A percentile compares a stretch with the other conserved stretches of the same genome.
Evolutionary conservation across 2,329 filamentous ascomycete genomes (phyloP).

Genomic region (Aspergillus tamarii): DNA sequence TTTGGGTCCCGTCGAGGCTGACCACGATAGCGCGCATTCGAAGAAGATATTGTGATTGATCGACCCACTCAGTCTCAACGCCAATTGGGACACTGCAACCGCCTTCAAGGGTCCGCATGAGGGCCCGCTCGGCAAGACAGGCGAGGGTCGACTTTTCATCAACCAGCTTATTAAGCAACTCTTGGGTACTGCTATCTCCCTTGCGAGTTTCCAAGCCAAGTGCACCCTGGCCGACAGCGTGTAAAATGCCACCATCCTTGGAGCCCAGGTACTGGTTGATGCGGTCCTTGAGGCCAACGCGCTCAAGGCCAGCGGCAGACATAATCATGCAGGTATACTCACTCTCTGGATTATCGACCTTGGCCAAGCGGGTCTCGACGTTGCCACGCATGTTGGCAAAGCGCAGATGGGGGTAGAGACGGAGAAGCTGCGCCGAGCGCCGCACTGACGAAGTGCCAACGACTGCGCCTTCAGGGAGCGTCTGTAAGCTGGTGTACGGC

Average conservation of each 20-base stretch:
- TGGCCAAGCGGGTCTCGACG: conserved; percentile 75
- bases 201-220: conserved; percentile 59
- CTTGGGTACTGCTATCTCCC: conserved; percentile 6
- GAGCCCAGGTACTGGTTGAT: conserved; percentile 75
- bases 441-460: conserved; percentile 86
- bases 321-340: conserved; percentile 78
- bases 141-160: conserved; percentile 13
- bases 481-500: conserved; percentile 63
- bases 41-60: neutral
- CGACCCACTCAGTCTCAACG: conserved; percentile 17
- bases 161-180: conserved; percentile 9
- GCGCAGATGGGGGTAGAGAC: conserved; percentile 69
- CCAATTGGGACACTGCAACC: conserved; percentile 17
- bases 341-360: conserved; percentile 74
- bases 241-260: conserved; percentile 61
- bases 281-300: conserved; percentile 69
- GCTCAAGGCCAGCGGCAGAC: conserved; percentile 78
- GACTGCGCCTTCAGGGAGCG: conserved; percentile 76
- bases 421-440: conserved; percentile 76
- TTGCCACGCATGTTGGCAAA: conserved; percentile 85
- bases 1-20: conserved; percentile 14
- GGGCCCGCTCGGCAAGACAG: conserved; percentile 13
- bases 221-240: conserved; percentile 89
- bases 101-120: conserved; percentile 14
- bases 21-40: conserved; percentile 14